These are phyloP conservation scores for Mycosphaerella arachidis DNA, from an alignment of 2,329 filamentous ascomycete species.

Conservation along the genomic window DNA sequence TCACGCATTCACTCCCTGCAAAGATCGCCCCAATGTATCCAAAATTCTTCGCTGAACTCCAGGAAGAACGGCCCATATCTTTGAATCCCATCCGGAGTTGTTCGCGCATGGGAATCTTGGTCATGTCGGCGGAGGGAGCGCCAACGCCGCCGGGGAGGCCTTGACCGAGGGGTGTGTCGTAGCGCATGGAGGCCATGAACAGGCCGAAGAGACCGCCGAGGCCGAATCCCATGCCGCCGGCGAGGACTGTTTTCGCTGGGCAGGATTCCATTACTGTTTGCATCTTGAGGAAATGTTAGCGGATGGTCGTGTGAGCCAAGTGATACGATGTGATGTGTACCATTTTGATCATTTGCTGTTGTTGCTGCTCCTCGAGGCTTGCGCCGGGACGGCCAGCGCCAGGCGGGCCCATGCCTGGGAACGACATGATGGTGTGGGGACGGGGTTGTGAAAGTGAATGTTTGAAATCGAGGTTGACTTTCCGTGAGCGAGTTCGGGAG, in stretches of 20 bases:
- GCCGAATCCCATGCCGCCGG: slow-evolving; percentile 88
- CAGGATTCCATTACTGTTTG: slow-evolving; percentile 87
- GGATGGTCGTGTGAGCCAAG: background rate
- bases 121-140: slow-evolving; percentile 41
- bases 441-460: background rate
- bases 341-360: slow-evolving; percentile 47
- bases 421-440: slow-evolving; percentile 12
- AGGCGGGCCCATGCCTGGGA: slow-evolving; percentile 14
- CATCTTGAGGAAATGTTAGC: slow-evolving; percentile 54
- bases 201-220: slow-evolving; percentile 91
- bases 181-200: slow-evolving; percentile 99
- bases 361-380: slow-evolving; percentile 37
- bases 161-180: slow-evolving; percentile 79
- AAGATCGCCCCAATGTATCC: slow-evolving; percentile 89
- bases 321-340: slow-evolving; percentile 26
- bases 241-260: slow-evolving; percentile 79
- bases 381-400: slow-evolving; percentile 15
- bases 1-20: slow-evolving; percentile 88
- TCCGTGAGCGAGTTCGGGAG: background rate
- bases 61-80: slow-evolving; percentile 86
- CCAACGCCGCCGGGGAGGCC: slow-evolving; percentile 47
- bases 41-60: slow-evolving; percentile 86
- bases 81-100: slow-evolving; percentile 83
- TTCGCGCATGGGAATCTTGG: slow-evolving; percentile 67
- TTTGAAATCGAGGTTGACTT: background rate